Base-by-base conservation (phyloP, 2,329 filamentous ascomycete genomes). In the Fusarium paranaense region DNA sequence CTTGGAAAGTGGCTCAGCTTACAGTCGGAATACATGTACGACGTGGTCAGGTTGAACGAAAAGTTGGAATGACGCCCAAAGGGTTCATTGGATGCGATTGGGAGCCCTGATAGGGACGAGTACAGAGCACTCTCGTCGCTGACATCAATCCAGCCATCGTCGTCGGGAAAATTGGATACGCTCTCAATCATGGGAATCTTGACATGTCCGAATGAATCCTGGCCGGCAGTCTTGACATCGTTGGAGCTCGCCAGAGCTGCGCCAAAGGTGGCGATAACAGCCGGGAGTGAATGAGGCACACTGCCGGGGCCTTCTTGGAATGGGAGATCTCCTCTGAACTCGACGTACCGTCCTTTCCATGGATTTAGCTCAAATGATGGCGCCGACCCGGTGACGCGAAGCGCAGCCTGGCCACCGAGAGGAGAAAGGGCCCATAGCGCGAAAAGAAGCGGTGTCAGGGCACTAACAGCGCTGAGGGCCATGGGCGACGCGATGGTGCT, bases 171-270 rank as follows among this genome's bases (percentile, higher is more conserved):
- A n/a, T 32, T 32, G 27, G 47, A 5, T 6, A 27, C 27, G 4
- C 47, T 30, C 33, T 71, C 68, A 6, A 71, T 20, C 61, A 71
- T 54, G 25, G 68, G 68, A 22, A 71, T 62, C 27, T 71, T 71
- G 22, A 68, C 35, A 32, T 71, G 62, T 2, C 68, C 68, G 33
- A 68, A 71, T 5, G 59, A 47, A 32, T 71, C 68, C 30, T 71
- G 65, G n/a, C 50, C 63, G 3, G 68, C 61, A 18, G 7, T 25
- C 22, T 71, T 71, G 22, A 62, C 56, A 3, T 62, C 27, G 5
- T 57, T 20, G 11, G 68, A 62, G 6, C 65, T 68, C 1, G 61
- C 56, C 13, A 71, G 30, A 5, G 45, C 64, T 6, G 65, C 25
- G 1, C 65, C 54, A 22, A 71, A 71, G 4, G 57, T 47, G 0